These are phyloP conservation scores for Cudoniella acicularis DNA, from an alignment of 495 filamentous ascomycete species.

Conservation along the genomic window DNA sequence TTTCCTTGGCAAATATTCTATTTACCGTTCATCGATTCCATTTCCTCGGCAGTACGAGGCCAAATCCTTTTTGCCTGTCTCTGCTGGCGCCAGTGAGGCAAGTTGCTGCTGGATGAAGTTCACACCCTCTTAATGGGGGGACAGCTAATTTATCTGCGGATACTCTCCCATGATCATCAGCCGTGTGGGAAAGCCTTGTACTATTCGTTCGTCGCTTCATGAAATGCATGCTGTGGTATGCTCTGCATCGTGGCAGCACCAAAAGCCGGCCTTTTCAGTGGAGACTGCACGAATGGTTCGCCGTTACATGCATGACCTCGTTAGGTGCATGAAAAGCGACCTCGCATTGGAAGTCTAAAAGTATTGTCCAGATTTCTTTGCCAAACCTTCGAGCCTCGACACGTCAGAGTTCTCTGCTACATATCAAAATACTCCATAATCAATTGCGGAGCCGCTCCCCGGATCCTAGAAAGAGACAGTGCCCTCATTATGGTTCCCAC, in stretches of 20 bases:
- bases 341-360: slow-evolving; percentile 22
- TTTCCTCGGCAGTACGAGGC: no score
- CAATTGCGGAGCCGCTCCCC: slow-evolving; percentile 15
- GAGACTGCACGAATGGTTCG: slow-evolving; percentile 14
- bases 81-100: slow-evolving; percentile 1
- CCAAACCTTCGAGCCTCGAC: slow-evolving; percentile 9
- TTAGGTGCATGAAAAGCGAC: slow-evolving; percentile 15
- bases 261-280: slow-evolving; percentile 2
- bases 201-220: slow-evolving; percentile 18
- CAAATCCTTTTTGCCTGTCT: not conserved
- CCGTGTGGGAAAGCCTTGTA: slow-evolving; percentile 17
- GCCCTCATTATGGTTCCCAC: not conserved
- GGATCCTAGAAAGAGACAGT: not conserved
- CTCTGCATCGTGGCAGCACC: slow-evolving; percentile 25
- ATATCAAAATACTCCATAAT: slow-evolving; percentile 4
- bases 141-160: not conserved
- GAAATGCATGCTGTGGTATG: slow-evolving; percentile 17
- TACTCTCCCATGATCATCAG: slow-evolving; percentile 18
- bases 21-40: not conserved
- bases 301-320: slow-evolving; percentile 17
- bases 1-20: no score
- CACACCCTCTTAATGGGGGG: not conserved
- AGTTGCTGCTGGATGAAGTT: not conserved
- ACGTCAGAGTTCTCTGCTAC: slow-evolving; percentile 22
- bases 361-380: slow-evolving; percentile 3